Evolutionary conservation across 202 grass and related monocot species (phyloP), one percentile per base, ranked within the genome.

Genomic region (Brachypodium distachyon): DNA sequence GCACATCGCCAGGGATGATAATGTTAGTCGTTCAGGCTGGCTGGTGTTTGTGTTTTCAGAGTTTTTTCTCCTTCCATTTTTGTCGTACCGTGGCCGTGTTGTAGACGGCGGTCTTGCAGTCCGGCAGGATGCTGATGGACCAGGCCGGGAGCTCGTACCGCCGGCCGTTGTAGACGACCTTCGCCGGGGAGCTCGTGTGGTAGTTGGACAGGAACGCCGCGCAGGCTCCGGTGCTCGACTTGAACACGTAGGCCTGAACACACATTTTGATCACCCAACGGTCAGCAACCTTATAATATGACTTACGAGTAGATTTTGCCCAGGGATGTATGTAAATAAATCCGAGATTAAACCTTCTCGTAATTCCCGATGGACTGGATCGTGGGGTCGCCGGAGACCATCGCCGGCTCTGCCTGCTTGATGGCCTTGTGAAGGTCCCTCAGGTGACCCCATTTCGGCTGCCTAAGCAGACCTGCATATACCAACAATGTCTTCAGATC

Each of bases 381-480:
- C 1, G 82, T 95, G 9, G 89, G 96, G 42, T 90, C 89, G 49
- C 84, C 89, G 9, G 96, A 64, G 22, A 95, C 7, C 12, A 95
- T 84, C 17, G 89, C 91, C 3, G 91, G 85, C 85, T 98, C 96
- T 0, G 90, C 89, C 65, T 90, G 73, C 81, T 98, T 98, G 91
- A 98, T 95, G 64, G 96, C 96, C 72, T 90, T 90, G 81, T 98
- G 96, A 70, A 98, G 81, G 68, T 92, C 87, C 78, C 81, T 90
- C 78, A 98, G 82, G 82, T 98, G 96, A 1, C 89, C 85, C 91
- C 91, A 98, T 85, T 98, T 98, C 6, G 96, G 96, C 84, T 95
- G 87, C 66, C 91, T 78, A 26, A 87, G 77, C 70, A 98, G 70
- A 40, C 94, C 94, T 97, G 79, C 56, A 40, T 14, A 70, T 3